A percentile compares a stretch with the other conserved stretches of the same genome.
Evolutionary conservation across 345 rosid genomes (phyloP).

Genomic region (Punica granatum): DNA sequence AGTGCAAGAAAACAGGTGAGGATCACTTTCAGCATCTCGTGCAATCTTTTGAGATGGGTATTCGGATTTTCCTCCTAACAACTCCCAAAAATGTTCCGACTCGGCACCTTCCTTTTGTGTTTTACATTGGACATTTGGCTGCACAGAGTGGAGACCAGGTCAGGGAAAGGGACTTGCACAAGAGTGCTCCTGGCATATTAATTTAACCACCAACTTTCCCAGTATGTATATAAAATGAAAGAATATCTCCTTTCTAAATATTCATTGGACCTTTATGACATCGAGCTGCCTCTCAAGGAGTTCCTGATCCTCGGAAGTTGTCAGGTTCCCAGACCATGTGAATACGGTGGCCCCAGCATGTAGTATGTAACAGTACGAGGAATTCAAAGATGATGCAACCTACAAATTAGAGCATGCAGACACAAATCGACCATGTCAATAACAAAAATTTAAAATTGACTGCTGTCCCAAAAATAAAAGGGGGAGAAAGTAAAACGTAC

Average conservation of each 20-base stretch:
- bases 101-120: conserved; percentile 95
- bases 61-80: conserved; percentile 83
- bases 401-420: conserved; percentile 17
- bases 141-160: conserved; percentile 23
- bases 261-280: conserved; percentile 72
- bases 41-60: conserved; percentile 65
- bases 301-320: conserved; percentile 68
- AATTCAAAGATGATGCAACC: conserved; percentile 84
- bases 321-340: conserved; percentile 88
- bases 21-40: conserved; percentile 75
- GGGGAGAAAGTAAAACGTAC: conserved; percentile 26
- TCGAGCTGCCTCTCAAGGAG: conserved; percentile 92
- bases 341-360: conserved; percentile 69
- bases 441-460: not conserved
- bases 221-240: not conserved
- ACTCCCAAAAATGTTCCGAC: conserved; percentile 86
- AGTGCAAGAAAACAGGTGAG: conserved; percentile 86
- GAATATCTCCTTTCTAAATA: not conserved
- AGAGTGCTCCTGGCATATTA: not conserved
- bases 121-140: conserved; percentile 80
- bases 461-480: not conserved
- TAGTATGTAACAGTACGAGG: conserved; percentile 87
- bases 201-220: conserved; percentile 3
- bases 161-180: conserved; percentile 2
- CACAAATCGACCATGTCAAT: not conserved